Base-by-base conservation (phyloP, 1,284 basidiomycete genomes). In the Boletellus deceptivus region DNA sequence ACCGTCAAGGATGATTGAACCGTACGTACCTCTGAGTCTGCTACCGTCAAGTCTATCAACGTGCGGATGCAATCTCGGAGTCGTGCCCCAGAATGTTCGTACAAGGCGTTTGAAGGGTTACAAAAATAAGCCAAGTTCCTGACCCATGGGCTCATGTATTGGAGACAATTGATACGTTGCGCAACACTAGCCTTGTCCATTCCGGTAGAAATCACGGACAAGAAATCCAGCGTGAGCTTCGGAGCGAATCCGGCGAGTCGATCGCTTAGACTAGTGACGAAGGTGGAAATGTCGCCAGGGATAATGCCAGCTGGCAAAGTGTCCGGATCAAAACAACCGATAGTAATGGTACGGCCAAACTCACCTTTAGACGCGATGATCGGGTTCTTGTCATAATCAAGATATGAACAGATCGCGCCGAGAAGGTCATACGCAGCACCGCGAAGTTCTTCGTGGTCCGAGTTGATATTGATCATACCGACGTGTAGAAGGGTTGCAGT, bases 111-210 rank as follows among this genome's bases (percentile, higher is more conserved):
- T 1, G 82, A 80, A 1, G 91, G 86, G 58, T 86, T 85, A 35
- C 82, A 80, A 59, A 90, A 93, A 18, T 74, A 65, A 2, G 81
- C 75, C 3, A 96, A 72, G 61, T 94, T 93, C 65, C 79, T 83
- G 42, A 95, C 77, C 93, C 93, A 96, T 3, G 93, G 91, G 40
- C 79, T 80, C 72, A 94, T 78, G 62, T 93, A 93, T 54, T 87
- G 82, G 17, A 93, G 67, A 60, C 85, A 91, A 48, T 79, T 80
- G 25, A 89, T 80, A 48, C 85, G 82, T 50, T 84, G 83, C 2
- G 78, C 70, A 22, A 64, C 55, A 2, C 67, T 67, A 6, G 73
- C 67, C 63, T 82, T 82, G 50, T 82, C 78, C 67, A 89, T 79
- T 24, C 80, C 77, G 4, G 80, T 75, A 25, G 82, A 82, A 44